Evolutionary conservation across 345 rosid genomes (phyloP), one percentile per base, ranked within the genome.

Genomic region (Gossypium turneri): DNA sequence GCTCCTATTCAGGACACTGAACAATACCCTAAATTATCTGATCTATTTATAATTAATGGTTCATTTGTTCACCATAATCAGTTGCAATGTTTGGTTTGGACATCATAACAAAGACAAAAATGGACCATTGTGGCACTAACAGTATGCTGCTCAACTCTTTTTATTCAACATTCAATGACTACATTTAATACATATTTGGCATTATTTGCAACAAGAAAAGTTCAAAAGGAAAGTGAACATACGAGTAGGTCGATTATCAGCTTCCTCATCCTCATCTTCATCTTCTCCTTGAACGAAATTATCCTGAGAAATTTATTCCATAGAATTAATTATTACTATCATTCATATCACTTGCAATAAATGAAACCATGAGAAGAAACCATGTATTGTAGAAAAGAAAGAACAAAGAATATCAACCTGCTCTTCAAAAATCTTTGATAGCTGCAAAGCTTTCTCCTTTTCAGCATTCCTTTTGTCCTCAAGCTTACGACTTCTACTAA

Each of bases 391-490:
- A 77, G 27, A 77, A 52, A 77, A 56, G 48, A 73, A 74, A n/a
- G 19, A 47, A 47, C 56, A 15, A 43, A 27, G 29, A 16, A 44
- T 12, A 7, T 4, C n/a, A 4, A 95, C 99, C 90, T 90, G 97
- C 86, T 95, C 98, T 85, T 95, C 98, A 83, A 95, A 91, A 79
- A 83, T 62, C 82, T 82, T 91, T 6, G 96, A 91, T 55, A 87
- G 90, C 81, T 88, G 94, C 77, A 82, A 81, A 52, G 93, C 97
- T 79, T 89, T 93, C 84, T 90, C 88, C 83, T 87, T 95, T 72
- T 87, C 94, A 75, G 85, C 85, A 79, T 82, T 89, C 83, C 82
- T 83, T 74, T 85, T 87, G 79, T 87, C 92, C 81, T 85, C 98
- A 61, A 95, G 81, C 81, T 91, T 91, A 65, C 96, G 93, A 73